Evolutionary conservation across 164 flowering plant species (phyloP), one percentile per base, ranked within the genome.

Genomic region (Magnolia sinica): DNA sequence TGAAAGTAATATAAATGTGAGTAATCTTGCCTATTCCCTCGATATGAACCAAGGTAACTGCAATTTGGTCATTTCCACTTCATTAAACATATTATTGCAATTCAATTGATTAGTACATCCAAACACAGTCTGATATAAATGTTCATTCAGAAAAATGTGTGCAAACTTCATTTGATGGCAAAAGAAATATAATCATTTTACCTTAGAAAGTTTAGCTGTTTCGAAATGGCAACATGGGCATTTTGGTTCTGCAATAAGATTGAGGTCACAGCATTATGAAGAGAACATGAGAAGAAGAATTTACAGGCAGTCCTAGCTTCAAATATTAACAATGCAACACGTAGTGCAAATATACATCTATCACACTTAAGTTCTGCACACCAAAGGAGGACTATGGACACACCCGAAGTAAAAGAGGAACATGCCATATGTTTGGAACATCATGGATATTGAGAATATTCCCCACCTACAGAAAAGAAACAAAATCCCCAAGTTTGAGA

Each of bases 341-440:
- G 29, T 11, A 24, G 29, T 68, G 14, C 13, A 14, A 68, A 68
- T 37, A 68, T 13, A 11, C n/a, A 37, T 65, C 18, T 29, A 16
- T 31, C 7, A 13, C 2, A 31, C 11, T 55, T 55, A 18, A 18
- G 50, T 31, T 14, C 37, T 65, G 68, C 29, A 37, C 71, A 68
- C 50, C 19, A 68, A 23, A 55, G 61, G 11, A 55, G 18, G 11
- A 11, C 13, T 7, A 37, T 50, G 4, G 75, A 87, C 95, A 71
- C 79, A 96, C 99, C 86, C 83, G 85, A 69, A 96, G 95, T 78
- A 96, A 82, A 67, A 96, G 93, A 77, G 99, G 98, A 78, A 96
- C 81, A 73, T 96, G 99, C 97, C 97, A 96, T 81, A 96, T 91
- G 83, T 96, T 96, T 76, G 99, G 97, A 81, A 96, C 97, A 86